Percentiles rank a stretch among this genome's conserved stretches.
Evolutionary conservation across 2,329 filamentous ascomycete species (phyloP).

Genomic region (Polychaeton citri): DNA sequence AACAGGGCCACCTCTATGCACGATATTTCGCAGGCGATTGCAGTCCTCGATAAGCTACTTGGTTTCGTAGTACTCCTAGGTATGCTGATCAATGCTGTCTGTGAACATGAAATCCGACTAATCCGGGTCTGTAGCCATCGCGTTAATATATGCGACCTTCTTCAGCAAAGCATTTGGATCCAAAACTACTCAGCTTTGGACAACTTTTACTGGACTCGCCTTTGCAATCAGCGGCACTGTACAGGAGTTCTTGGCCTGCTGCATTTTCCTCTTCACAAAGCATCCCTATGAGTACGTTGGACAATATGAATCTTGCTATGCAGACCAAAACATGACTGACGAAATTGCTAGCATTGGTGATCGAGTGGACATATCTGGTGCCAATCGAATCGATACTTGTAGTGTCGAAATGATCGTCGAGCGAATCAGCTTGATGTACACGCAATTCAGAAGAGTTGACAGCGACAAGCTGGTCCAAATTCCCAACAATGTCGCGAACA

Average conservation of each 20-base stretch:
- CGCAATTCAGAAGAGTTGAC: conserved; percentile 18
- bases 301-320: no score
- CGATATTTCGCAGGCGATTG: conserved; percentile 23
- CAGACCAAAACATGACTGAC: no score
- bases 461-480: conserved; percentile 19
- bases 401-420: conserved; percentile 17
- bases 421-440: conserved; percentile 21
- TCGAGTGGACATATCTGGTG: conserved; percentile 20
- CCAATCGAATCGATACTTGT: conserved; percentile 8
- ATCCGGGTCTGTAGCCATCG: no score
- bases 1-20: conserved; percentile 18
- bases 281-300: no score
- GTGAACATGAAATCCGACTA: no score
- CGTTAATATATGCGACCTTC: conserved; percentile 21
- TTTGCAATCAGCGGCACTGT: no score
- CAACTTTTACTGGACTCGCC: no score
- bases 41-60: conserved; percentile 21
- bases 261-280: no score
- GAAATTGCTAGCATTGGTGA: no score
- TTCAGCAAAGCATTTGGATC: conserved; percentile 16
- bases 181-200: no score
- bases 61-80: conserved; percentile 14
- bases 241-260: no score
- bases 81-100: no score
- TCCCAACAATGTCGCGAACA: conserved; percentile 23